A percentile compares a stretch with the other conserved stretches of the same genome.
Evolutionary conservation across 441 rosid genomes (phyloP).

Genomic region (Adansonia gregorii): DNA sequence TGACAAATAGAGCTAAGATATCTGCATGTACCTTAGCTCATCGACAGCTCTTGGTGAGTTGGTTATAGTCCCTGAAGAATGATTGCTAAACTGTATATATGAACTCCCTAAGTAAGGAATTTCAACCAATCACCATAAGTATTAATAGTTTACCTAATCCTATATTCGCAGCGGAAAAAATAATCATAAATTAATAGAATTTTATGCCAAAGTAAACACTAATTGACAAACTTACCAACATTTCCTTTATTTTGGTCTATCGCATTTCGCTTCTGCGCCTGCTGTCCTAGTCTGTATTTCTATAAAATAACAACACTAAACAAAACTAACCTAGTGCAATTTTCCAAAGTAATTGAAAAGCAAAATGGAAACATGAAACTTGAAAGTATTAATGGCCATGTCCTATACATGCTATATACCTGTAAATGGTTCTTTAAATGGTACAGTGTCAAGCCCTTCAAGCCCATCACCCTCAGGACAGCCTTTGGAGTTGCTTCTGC

Average conservation of each 20-base stretch:
- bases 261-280: conserved; percentile 46
- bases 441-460: conserved; percentile 88
- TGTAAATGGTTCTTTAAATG: conserved; percentile 95
- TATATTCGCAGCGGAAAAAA: background rate
- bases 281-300: conserved; percentile 91
- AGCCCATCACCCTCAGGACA: conserved; percentile 81
- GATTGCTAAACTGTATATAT: conserved; percentile 52
- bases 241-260: conserved; percentile 47
- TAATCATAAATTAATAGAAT: background rate
- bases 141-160: background rate
- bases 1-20: background rate
- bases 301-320: conserved; percentile 33
- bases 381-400: background rate
- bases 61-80: conserved; percentile 39
- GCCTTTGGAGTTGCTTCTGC: conserved; percentile 94
- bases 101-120: conserved; percentile 47
- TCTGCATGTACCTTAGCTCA: conserved; percentile 46
- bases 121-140: background rate
- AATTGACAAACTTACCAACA: conserved; percentile 40
- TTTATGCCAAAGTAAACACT: background rate
- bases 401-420: conserved; percentile 41
- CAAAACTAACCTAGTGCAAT: background rate
- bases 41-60: conserved; percentile 43
- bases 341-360: background rate
- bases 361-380: background rate